Conservation (phyloP, 768 basidiomycete genomes). For the Suillus discolor region DNA sequence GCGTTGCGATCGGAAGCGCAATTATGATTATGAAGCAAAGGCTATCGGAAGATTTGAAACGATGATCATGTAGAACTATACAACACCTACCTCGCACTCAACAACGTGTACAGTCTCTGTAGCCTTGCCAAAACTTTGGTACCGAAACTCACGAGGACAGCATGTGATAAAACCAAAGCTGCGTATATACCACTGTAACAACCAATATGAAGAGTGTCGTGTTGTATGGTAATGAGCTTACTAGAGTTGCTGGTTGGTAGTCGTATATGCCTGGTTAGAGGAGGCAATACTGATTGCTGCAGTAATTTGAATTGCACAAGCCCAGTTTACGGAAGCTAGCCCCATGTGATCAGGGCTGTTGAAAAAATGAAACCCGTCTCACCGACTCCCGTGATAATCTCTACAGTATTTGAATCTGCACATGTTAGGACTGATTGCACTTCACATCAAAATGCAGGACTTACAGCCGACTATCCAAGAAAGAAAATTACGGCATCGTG, state of each 20-base stretch:
- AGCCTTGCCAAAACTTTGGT: neutral
- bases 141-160: neutral
- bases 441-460: neutral
- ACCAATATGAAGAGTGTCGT: neutral
- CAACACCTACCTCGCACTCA: neutral
- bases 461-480: neutral
- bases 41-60: neutral
- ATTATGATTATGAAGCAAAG: constrained; percentile 37
- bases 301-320: neutral
- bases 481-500: neutral
- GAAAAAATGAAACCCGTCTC: neutral
- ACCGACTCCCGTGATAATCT: neutral
- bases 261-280: neutral
- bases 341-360: neutral
- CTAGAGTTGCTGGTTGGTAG: neutral
- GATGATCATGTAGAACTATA: neutral
- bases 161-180: neutral
- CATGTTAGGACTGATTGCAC: neutral
- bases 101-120: neutral
- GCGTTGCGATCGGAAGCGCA: constrained; percentile 39
- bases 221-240: neutral
- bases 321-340: neutral
- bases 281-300: neutral
- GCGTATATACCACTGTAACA: neutral
- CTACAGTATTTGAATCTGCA: neutral